Evolutionary conservation across 2,329 filamentous ascomycete species (phyloP).

Genomic region (Aspergillus bombycis): DNA sequence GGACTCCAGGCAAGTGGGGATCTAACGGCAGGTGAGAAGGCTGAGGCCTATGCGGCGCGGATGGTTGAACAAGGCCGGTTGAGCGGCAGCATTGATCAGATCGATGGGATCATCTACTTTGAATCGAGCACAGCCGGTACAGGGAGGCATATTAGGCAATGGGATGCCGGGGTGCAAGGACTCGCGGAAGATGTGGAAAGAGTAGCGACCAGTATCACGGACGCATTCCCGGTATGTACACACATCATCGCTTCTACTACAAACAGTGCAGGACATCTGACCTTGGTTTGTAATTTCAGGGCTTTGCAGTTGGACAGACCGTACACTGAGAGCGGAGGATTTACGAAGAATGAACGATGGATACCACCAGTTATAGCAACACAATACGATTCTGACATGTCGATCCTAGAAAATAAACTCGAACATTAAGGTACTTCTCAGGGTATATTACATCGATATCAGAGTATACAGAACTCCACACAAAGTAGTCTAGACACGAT

Average conservation of each 20-base stretch:
- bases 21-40: constrained; percentile 64
- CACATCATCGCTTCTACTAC: not conserved
- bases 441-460: constrained; percentile 2
- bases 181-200: constrained; percentile 88
- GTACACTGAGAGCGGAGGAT: constrained; percentile 30
- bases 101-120: constrained; percentile 85
- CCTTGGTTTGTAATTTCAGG: constrained; percentile 22
- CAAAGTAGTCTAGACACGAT: not conserved
- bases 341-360: constrained; percentile 18
- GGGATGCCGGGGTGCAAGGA: constrained; percentile 86
- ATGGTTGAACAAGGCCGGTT: constrained; percentile 97
- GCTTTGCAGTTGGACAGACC: constrained; percentile 39
- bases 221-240: constrained; percentile 70
- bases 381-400: not conserved
- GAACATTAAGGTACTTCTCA: not conserved
- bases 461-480: not conserved
- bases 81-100: constrained; percentile 89
- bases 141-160: constrained; percentile 75
- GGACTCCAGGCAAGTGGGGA: constrained; percentile 63
- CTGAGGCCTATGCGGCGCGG: constrained; percentile 85
- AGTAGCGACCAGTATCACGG: constrained; percentile 78
- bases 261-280: not conserved
- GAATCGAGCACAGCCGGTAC: constrained; percentile 70
- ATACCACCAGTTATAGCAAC: constrained; percentile 16
- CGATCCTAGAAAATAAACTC: not conserved